A percentile compares a stretch with the other conserved stretches of the same genome.
Evolutionary conservation across 345 rosid species (phyloP).

Genomic region (rapeseed (Brassica napus)): DNA sequence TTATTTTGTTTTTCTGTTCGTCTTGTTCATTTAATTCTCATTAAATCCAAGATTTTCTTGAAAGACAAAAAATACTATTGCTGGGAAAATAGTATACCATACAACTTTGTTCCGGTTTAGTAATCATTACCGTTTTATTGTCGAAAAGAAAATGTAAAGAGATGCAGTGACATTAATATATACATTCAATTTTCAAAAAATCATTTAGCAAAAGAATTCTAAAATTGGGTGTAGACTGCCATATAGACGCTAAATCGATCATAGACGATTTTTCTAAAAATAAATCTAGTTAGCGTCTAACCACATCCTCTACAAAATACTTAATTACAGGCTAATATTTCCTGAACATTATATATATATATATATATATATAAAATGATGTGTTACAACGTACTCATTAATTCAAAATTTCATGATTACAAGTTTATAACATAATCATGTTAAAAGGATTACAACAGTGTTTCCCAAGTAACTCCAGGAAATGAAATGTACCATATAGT

Average conservation of each 20-base stretch:
- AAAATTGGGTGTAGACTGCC: too few relatives aligned
- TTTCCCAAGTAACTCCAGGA: slow-evolving; percentile 5
- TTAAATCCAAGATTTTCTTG: background rate
- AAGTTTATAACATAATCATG: background rate
- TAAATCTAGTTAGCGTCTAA: too few relatives aligned
- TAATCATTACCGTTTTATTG: background rate
- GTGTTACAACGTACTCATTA: background rate
- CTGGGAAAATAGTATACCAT: background rate
- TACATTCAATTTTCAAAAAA: too few relatives aligned
- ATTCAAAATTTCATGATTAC: background rate
- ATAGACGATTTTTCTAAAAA: too few relatives aligned
- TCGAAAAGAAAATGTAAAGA: background rate
- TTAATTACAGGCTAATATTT: too few relatives aligned
- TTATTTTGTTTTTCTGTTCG: slow-evolving; percentile 24
- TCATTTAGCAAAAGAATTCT: too few relatives aligned
- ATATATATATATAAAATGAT: too few relatives aligned
- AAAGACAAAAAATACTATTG: background rate
- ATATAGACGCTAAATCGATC: too few relatives aligned
- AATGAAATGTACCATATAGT: background rate
- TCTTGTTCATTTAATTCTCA: slow-evolving; percentile 21
- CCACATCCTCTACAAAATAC: too few relatives aligned
- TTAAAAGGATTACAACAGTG: background rate
- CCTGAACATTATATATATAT: too few relatives aligned
- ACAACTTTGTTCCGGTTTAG: background rate
- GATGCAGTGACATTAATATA: background rate